Conservation (phyloP, 225 moss, liverwort and hornwort genomes). For the Takakia lepidozioides region DNA sequence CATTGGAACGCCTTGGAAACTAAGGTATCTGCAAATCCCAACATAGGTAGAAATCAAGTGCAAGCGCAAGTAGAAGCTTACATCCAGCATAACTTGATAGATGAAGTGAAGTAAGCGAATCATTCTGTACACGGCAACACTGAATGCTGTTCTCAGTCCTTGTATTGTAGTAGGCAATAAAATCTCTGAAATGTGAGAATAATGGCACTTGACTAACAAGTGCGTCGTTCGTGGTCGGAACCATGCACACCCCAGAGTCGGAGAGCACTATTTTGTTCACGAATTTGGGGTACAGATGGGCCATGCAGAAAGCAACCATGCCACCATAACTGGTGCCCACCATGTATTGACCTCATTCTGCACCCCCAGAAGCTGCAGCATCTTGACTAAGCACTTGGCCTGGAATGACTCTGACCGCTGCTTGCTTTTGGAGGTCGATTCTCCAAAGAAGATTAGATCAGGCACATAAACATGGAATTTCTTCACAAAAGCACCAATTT, state of each 20-base stretch:
- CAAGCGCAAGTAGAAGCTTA: too few species aligned
- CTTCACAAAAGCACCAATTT: constrained; percentile 22
- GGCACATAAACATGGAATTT: constrained; percentile 45
- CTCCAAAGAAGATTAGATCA: constrained; percentile 54
- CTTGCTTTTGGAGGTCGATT: constrained; percentile 24
- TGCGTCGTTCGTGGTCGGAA: constrained; percentile 10
- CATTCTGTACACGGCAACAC: not conserved
- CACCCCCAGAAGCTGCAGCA: constrained; percentile 28
- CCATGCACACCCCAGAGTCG: constrained; percentile 45
- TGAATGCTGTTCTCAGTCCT: constrained; percentile 1
- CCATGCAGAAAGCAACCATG: constrained; percentile 32
- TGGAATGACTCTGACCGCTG: constrained; percentile 49
- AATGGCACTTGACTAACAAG: constrained; percentile 23
- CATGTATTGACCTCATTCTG: constrained; percentile 18
- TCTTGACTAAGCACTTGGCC: constrained; percentile 36
- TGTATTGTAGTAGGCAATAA: constrained; percentile 28
- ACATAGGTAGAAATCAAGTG: too few species aligned
- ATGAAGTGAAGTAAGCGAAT: constrained; percentile 8
- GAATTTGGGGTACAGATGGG: constrained; percentile 26
- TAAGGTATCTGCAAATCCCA: not conserved
- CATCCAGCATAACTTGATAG: constrained; percentile 35
- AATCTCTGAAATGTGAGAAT: constrained; percentile 10
- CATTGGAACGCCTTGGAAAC: not conserved
- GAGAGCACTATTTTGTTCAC: constrained; percentile 46
- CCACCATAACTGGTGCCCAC: constrained; percentile 81